Conservation (phyloP, 352 stramenopile species). For the Pythium sp. region DNA sequence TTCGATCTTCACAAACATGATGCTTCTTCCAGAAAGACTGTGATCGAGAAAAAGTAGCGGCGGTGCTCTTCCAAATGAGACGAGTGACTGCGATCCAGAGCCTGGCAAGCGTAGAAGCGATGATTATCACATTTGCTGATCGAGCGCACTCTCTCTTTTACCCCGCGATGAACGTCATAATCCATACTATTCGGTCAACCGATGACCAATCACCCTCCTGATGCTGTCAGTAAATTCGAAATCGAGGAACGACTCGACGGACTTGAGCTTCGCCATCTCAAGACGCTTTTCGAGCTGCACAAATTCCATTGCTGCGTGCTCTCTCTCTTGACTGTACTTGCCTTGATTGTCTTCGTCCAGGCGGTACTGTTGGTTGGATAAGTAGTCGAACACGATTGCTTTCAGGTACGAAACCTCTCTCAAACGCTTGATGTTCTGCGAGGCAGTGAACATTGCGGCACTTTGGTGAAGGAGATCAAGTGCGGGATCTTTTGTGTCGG, state of each 20-base stretch:
- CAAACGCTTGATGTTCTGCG: slow-evolving; percentile 34
- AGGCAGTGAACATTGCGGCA: slow-evolving; percentile 27
- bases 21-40: not conserved
- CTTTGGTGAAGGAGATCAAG: slow-evolving; percentile 31
- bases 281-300: slow-evolving; percentile 26
- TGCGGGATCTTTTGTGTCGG: not conserved
- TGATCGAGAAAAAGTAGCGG: not conserved
- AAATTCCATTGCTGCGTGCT: slow-evolving; percentile 29
- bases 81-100: slow-evolving; percentile 17
- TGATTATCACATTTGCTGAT: slow-evolving; percentile 34
- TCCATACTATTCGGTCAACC: slow-evolving; percentile 4
- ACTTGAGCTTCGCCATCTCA: slow-evolving; percentile 23
- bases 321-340: slow-evolving; percentile 9
- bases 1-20: not conserved
- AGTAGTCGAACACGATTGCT: slow-evolving; percentile 40
- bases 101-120: slow-evolving; percentile 16
- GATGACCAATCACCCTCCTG: slow-evolving; percentile 9
- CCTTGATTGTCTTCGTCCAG: not conserved
- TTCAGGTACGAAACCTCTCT: slow-evolving; percentile 42
- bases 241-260: slow-evolving; percentile 33
- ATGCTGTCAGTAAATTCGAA: slow-evolving; percentile 25
- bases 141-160: slow-evolving; percentile 32
- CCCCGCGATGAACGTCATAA: slow-evolving; percentile 6
- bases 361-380: slow-evolving; percentile 2
- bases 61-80: slow-evolving; percentile 7